Percentiles rank a stretch among this genome's conserved stretches.
These are phyloP conservation scores for Rhinocladiella mackenziei DNA, from an alignment of 2,329 filamentous ascomycete species.

Conservation along the genomic window DNA sequence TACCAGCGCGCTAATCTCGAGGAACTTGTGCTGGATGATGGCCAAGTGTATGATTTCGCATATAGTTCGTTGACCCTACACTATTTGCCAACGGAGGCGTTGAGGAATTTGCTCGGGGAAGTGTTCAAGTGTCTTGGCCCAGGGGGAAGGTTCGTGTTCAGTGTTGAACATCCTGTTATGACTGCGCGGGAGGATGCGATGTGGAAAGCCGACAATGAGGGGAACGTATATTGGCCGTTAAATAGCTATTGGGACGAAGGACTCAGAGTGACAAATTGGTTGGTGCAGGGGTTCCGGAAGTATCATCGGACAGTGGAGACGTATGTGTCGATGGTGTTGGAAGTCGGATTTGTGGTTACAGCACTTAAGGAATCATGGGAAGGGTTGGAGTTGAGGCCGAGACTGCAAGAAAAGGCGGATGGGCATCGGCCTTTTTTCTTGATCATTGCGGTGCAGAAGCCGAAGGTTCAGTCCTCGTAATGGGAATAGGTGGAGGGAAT, in stretches of 20 bases:
- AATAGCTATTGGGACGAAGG: slow-evolving; percentile 45
- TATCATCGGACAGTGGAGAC: slow-evolving; percentile 46
- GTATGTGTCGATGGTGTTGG: slow-evolving; percentile 40
- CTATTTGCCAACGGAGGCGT: slow-evolving; percentile 35
- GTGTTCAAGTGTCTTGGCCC: slow-evolving; percentile 36
- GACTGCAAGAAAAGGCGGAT: slow-evolving; percentile 33
- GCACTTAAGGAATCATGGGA: slow-evolving; percentile 39
- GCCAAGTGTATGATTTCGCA: slow-evolving; percentile 35
- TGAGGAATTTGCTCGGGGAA: slow-evolving; percentile 34
- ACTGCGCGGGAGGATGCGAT: slow-evolving; percentile 40
- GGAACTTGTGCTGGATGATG: neutral
- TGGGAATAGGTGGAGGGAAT: too few species aligned
- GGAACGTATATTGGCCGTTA: slow-evolving; percentile 41
- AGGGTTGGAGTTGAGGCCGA: slow-evolving; percentile 33
- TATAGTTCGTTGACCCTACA: slow-evolving; percentile 44
- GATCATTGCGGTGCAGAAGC: slow-evolving; percentile 30
- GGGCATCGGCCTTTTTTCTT: slow-evolving; percentile 37
- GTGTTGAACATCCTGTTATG: slow-evolving; percentile 48
- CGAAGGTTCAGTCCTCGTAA: too few species aligned
- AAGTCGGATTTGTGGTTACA: slow-evolving; percentile 39
- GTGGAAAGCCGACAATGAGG: slow-evolving; percentile 33
- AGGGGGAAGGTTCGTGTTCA: slow-evolving; percentile 42
- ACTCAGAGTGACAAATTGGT: slow-evolving; percentile 40
- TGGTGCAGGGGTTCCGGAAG: slow-evolving; percentile 44
- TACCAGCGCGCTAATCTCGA: slow-evolving; percentile 12